phyloP scores from a whole-genome alignment of 768 basidiomycete species.

The Myochromella boudieri region DNA sequence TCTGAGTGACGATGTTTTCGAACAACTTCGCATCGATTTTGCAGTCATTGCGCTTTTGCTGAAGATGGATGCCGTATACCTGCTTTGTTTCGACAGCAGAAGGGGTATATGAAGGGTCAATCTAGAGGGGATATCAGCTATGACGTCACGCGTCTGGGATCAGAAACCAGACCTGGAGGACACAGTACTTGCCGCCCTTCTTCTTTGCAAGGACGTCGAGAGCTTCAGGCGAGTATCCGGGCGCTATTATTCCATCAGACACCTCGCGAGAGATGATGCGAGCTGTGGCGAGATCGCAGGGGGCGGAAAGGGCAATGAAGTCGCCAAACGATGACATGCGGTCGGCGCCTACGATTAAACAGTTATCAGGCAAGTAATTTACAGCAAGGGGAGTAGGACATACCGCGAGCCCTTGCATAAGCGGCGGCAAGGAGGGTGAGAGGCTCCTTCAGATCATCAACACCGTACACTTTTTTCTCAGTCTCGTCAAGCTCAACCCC shows the following conservation, averaged over 20 bases:
- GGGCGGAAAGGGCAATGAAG: slow-evolving; percentile 92
- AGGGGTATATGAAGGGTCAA: slow-evolving; percentile 84
- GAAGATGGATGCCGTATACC: slow-evolving; percentile 89
- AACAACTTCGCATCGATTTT: slow-evolving; percentile 84
- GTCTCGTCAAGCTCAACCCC: slow-evolving; percentile 78
- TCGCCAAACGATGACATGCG: slow-evolving; percentile 99
- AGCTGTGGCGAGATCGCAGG: slow-evolving; percentile 93
- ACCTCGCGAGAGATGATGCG: slow-evolving; percentile 98
- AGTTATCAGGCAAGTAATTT: neutral
- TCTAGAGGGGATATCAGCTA: slow-evolving; percentile 44
- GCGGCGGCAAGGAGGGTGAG: slow-evolving; percentile 88
- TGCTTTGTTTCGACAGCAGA: slow-evolving; percentile 87
- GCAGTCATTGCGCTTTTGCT: slow-evolving; percentile 87
- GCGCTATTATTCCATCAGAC: slow-evolving; percentile 97
- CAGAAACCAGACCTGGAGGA: slow-evolving; percentile 68
- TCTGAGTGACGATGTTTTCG: slow-evolving; percentile 84
- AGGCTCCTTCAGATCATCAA: slow-evolving; percentile 90
- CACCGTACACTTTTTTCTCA: slow-evolving; percentile 94
- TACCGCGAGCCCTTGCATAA: slow-evolving; percentile 94
- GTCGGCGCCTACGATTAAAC: slow-evolving; percentile 74
- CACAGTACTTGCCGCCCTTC: slow-evolving; percentile 98
- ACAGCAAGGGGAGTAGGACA: slow-evolving; percentile 15
- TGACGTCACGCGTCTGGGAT: neutral
- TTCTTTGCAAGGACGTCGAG: slow-evolving; percentile 91
- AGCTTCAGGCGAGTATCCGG: slow-evolving; percentile 86